Percentiles rank a stretch among this genome's conserved stretches.
Evolutionary conservation across 148 eudicot genomes (phyloP).

Genomic region (Fagopyrum homotropicum): DNA sequence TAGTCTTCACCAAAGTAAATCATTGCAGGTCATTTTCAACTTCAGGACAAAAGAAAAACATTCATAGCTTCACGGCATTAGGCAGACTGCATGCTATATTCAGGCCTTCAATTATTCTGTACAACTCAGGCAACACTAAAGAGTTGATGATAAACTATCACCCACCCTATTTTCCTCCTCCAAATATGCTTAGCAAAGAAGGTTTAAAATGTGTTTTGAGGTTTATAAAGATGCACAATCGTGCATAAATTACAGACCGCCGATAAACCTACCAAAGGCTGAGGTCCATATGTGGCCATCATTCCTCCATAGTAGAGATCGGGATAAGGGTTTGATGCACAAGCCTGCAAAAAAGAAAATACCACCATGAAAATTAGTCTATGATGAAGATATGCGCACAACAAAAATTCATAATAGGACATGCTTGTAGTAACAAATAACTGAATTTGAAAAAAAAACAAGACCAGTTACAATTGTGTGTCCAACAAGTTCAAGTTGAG

Average conservation of each 20-base stretch:
- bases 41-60: background rate
- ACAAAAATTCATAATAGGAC: background rate
- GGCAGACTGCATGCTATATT: too few species aligned
- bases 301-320: conserved; percentile 77
- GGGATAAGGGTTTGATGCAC: conserved; percentile 58
- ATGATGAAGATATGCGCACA: background rate
- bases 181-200: background rate
- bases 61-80: too few species aligned
- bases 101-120: background rate
- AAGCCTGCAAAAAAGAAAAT: conserved; percentile 43
- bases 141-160: background rate
- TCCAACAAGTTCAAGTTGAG: conserved; percentile 74
- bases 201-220: background rate
- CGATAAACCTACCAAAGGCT: conserved; percentile 48
- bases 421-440: background rate
- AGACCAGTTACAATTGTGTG: conserved; percentile 67
- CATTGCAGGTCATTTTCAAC: background rate
- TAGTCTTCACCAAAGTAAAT: background rate
- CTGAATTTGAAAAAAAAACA: background rate
- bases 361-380: background rate
- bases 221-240: background rate
- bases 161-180: background rate
- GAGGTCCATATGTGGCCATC: conserved; percentile 77
- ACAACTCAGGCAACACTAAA: background rate
- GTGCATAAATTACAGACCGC: background rate